Evolutionary conservation across 176 grass and related monocot species (phyloP).

Genomic region (Bonia amplexicaulis): DNA sequence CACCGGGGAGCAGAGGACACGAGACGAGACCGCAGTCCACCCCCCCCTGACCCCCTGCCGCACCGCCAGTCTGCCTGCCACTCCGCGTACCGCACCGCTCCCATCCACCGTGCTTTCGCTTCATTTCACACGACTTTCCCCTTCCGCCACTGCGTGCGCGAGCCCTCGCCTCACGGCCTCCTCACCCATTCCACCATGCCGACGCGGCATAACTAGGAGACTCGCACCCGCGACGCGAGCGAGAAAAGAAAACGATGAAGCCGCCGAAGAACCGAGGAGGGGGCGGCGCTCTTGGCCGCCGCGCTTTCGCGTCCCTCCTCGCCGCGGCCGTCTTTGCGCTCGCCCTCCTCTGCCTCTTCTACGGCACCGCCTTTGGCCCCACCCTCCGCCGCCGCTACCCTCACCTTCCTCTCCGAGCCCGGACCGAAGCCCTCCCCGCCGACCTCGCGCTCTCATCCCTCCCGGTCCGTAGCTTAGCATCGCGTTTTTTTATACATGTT

Average conservation of each 20-base stretch:
- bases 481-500: neutral
- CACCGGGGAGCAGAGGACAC: neutral
- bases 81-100: neutral
- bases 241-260: slow-evolving; percentile 21
- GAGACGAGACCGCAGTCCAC: neutral
- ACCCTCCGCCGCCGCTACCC: slow-evolving; percentile 27
- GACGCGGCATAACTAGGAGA: neutral
- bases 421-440: neutral
- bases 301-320: slow-evolving; percentile 53
- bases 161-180: neutral
- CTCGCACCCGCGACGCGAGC: neutral
- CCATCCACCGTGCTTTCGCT: neutral
- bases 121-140: slow-evolving; percentile 13
- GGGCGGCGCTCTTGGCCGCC: slow-evolving; percentile 10
- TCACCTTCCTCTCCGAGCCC: neutral
- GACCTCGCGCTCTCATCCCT: slow-evolving; percentile 46
- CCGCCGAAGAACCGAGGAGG: slow-evolving; percentile 1
- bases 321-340: slow-evolving; percentile 42
- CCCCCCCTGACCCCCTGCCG: neutral
- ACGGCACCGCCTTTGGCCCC: slow-evolving; percentile 63
- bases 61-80: neutral
- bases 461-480: slow-evolving; percentile 39
- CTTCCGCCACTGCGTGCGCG: neutral
- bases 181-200: neutral
- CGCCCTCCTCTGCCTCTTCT: slow-evolving; percentile 78